phyloP scores from a whole-genome alignment of 2,329 filamentous ascomycete genomes.

The Dryadomyces quercus-mongolicae region DNA sequence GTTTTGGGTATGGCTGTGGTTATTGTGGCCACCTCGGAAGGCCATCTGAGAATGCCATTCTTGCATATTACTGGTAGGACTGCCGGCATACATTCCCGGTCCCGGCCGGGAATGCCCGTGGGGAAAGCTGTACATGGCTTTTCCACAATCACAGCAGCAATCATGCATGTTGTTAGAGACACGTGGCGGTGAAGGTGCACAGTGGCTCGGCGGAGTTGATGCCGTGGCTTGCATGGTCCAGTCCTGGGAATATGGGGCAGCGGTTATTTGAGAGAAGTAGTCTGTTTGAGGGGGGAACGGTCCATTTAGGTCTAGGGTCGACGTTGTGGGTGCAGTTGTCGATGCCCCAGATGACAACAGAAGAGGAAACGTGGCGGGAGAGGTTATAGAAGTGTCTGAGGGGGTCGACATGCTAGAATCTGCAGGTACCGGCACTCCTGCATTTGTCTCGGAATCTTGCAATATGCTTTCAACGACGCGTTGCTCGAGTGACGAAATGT shows the following conservation, averaged over 20 bases:
- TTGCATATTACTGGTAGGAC: background rate
- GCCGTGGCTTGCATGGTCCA: background rate
- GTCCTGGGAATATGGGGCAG: background rate
- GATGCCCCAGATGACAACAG: too few species aligned
- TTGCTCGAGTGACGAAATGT: background rate
- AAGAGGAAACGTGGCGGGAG: too few species aligned
- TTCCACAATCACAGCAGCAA: background rate
- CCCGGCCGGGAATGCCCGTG: background rate
- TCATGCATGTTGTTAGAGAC: background rate
- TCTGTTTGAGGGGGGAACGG: too few species aligned
- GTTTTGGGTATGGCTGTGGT: background rate
- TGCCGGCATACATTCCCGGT: background rate
- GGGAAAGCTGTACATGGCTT: background rate
- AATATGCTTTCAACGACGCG: background rate
- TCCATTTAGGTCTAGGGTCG: too few species aligned
- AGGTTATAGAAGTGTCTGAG: too few species aligned
- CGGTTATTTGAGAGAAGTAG: too few species aligned
- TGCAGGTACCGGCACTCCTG: too few species aligned
- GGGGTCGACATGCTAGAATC: too few species aligned
- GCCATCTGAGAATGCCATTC: background rate
- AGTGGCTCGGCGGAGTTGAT: background rate
- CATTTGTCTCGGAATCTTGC: background rate
- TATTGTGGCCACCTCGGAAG: background rate
- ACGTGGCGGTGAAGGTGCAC: background rate
- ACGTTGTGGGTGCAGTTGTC: too few species aligned